phyloP scores from a whole-genome alignment of 148 eudicot genomes.

The Silene uniflora region DNA sequence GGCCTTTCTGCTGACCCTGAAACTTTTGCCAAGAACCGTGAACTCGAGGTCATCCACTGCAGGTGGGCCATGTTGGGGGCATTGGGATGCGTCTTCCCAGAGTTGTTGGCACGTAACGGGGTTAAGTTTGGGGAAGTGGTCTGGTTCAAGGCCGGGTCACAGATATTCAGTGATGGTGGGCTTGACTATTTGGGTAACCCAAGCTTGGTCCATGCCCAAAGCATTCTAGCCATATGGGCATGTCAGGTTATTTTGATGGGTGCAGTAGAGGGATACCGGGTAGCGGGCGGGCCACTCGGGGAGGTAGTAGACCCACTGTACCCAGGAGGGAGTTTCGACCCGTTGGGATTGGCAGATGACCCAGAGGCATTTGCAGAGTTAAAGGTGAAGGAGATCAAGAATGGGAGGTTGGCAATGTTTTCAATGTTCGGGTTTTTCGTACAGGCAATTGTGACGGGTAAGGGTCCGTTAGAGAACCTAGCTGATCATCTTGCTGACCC shows the following conservation, averaged over 20 bases:
- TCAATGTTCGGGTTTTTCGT: conserved; percentile 31
- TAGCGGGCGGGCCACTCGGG: conserved; percentile 36
- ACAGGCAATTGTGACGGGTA: conserved; percentile 43
- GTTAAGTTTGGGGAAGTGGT: conserved; percentile 44
- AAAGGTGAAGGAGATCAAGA: conserved; percentile 41
- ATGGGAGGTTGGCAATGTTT: conserved; percentile 15
- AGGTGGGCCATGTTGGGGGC: conserved; percentile 46
- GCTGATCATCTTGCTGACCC: conserved; percentile 15
- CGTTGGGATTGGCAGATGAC: conserved; percentile 25
- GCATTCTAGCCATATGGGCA: conserved; percentile 41
- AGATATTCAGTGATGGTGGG: conserved; percentile 39
- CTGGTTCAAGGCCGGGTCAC: conserved; percentile 42
- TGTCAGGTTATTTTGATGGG: conserved; percentile 40
- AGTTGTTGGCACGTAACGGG: conserved; percentile 35
- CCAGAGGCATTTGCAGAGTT: conserved; percentile 38
- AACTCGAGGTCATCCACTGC: conserved; percentile 37
- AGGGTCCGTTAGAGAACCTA: conserved; percentile 32
- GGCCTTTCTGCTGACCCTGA: conserved; percentile 41
- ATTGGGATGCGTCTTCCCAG: conserved; percentile 36
- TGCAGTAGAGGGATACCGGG: conserved; percentile 35
- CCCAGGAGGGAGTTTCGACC: conserved; percentile 15
- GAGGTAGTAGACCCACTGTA: conserved; percentile 23
- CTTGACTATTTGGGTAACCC: conserved; percentile 49
- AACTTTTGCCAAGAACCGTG: conserved; percentile 42
- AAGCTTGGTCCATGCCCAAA: conserved; percentile 39